Base-by-base conservation (phyloP, 129 eudicot species). In the Escallonia rubra region DNA sequence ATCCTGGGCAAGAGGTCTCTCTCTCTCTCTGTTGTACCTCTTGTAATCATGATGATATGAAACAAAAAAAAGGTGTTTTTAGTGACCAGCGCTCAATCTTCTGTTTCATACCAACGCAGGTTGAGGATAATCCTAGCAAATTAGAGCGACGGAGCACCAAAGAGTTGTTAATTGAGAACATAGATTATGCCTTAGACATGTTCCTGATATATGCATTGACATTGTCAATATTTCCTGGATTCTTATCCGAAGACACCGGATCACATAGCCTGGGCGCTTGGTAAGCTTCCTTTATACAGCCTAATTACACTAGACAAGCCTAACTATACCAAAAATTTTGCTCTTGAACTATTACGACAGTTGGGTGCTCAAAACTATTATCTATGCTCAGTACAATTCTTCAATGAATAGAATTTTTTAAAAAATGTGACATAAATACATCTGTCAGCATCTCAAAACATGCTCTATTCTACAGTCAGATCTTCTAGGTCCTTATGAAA, bases 201-300 rank as follows among this genome's bases (percentile, higher is more conserved):
- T 74, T 77, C 73, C 49, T 81, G n/a, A 73, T 69, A 59, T 76
- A 72, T 49, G 59, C 68, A 44, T 38, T 81, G 43, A 54, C 86
- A 5, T 7, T 77, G 43, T 81, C 86, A 48, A 62, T 81, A 7
- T 81, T 81, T 57, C 86, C 86, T 0, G 86, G 82, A 42, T 81
- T 81, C 60, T 65, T 81, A 71, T 73, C 86, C 2, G 82, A 81
- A 65, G 86, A 81, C 65, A 69, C 77, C 7, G 86, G 82, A 46
- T 41, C 60, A 8, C 82, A 81, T 65, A 65, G 74, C 65, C 60
- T 81, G 64, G 86, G 82, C 55, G 69, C 74, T 54, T 77, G 82
- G 86, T 80, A 74, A 42, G 51, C 34, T 23, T 23, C 34, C 34
- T 23, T 23, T 23, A 23, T 23, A 23, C 34, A 23, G 34, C 34